These are phyloP conservation scores for Cutaneotrichosporon spelunceum DNA, from an alignment of 1,284 basidiomycete genomes.

Conservation along the genomic window DNA sequence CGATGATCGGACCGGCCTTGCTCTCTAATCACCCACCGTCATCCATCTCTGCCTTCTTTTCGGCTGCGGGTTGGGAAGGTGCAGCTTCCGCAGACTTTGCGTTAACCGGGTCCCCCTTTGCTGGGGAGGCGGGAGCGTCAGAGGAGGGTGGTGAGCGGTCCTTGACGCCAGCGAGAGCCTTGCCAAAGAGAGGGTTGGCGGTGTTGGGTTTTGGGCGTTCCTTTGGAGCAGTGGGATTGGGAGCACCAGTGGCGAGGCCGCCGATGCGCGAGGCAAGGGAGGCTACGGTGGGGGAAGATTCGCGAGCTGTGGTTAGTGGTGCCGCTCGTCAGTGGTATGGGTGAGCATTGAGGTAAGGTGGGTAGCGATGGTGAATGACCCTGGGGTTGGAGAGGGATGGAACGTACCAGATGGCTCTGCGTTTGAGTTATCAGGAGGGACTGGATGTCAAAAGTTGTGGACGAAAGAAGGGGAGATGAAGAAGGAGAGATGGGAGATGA, in stretches of 20 bases:
- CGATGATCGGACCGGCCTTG: not conserved
- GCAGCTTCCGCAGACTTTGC: not conserved
- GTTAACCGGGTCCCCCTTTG: not conserved
- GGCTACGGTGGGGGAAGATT: conserved; percentile 31
- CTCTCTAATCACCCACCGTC: conserved; percentile 12
- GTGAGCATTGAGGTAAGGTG: not conserved
- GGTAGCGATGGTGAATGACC: not conserved
- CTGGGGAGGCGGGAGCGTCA: not conserved
- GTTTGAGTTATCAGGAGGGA: not conserved
- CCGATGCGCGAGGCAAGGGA: conserved; percentile 42
- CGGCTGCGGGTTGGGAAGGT: not conserved
- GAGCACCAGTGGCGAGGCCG: conserved; percentile 35
- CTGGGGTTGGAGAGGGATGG: not conserved
- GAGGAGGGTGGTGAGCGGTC: not conserved
- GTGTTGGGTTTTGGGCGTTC: conserved; percentile 33
- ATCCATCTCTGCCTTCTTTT: conserved; percentile 17
- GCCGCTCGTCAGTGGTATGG: not conserved
- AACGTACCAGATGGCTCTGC: not conserved
- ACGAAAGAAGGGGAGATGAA: not conserved
- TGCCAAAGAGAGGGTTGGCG: conserved; percentile 37
- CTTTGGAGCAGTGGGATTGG: conserved; percentile 4
- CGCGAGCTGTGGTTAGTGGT: conserved; percentile 17
- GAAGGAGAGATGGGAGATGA: not conserved
- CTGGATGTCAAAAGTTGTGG: not conserved
- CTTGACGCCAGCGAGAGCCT: conserved; percentile 43